Conservation (phyloP, 108 stramenopile species). For the Cyclotella distinguenda region DNA sequence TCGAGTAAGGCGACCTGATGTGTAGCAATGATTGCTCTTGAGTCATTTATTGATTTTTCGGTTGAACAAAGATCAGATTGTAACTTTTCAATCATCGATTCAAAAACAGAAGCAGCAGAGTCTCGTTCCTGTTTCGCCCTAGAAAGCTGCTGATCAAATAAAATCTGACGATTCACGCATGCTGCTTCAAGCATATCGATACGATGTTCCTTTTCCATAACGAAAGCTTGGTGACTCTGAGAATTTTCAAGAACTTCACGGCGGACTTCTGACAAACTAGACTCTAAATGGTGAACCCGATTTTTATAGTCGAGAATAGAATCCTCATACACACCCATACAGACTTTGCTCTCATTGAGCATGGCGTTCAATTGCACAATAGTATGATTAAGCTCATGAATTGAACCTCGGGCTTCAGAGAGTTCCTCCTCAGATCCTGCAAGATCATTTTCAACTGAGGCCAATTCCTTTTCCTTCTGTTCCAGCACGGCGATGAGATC, state of each 20-base stretch:
- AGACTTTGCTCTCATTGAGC: constrained; percentile 12
- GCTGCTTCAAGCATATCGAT: constrained; percentile 34
- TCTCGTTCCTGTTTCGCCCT: constrained; percentile 26
- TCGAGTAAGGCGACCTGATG: neutral
- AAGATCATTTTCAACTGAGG: constrained; percentile 19
- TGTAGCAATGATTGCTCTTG: constrained; percentile 9
- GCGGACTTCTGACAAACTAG: constrained; percentile 8
- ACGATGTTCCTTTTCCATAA: constrained; percentile 24
- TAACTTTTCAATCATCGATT: constrained; percentile 35
- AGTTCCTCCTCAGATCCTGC: constrained; percentile 25
- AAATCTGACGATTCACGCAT: constrained; percentile 14
- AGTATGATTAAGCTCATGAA: neutral
- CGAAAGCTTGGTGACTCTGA: constrained; percentile 5
- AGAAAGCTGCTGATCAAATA: constrained; percentile 33
- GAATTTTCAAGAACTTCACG: neutral
- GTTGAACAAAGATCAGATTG: constrained; percentile 22
- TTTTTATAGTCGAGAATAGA: constrained; percentile 29
- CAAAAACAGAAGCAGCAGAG: constrained; percentile 17
- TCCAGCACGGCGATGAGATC: constrained; percentile 14
- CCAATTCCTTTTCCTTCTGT: constrained; percentile 1
- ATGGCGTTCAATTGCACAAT: constrained; percentile 17
- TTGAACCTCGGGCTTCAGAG: constrained; percentile 11
- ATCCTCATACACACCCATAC: constrained; percentile 29
- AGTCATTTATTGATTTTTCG: constrained; percentile 12
- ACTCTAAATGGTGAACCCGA: constrained; percentile 22